Evolutionary conservation across 129 eudicot genomes (phyloP), one percentile per base, ranked within the genome.

Genomic region (sunflower (Helianthus annuus)): DNA sequence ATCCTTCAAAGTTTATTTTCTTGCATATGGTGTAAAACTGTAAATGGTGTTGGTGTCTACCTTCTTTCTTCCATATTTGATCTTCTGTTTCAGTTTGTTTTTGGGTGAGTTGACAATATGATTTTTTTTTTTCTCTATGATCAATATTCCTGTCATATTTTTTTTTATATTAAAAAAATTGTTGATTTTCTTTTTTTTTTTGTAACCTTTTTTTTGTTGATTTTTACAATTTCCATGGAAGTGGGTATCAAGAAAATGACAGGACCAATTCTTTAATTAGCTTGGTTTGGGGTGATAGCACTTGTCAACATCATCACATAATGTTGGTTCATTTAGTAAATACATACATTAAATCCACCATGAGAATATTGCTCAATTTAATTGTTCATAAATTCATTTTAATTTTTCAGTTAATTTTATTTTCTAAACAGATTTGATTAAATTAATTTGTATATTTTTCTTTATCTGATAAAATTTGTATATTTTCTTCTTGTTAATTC

Each of bases 311-410:
- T 79, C 64, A 60, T 76, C 60, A 64, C 72, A 63, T 69, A 77
- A 73, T 81, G 83, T 81, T 66, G 56, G 55, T 71, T 32, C 49
- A 65, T 64, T 70, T 71, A 19, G 80, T 51, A 55, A 74, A 77
- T 77, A 81, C 64, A 52, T 27, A 45, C 78, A 70, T 70, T 74
- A 51, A 84, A 59, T 77, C 61, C 73, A 29, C 45, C 76, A 42
- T 16, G 54, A 66, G 66, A 71, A 70, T 80, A 80, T 62, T 76
- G 64, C 67, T 39, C n/a, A 63, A 39, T 68, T 62, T 73, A 38
- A 81, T 58, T 76, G 54, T 71, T 68, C 74, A 58, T 62, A 53
- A 62, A 48, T 74, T 67, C 29, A n/a, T n/a, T n/a, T n/a, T n/a
- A n/a, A n/a, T n/a, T n/a, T n/a, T n/a, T n/a, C n/a, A n/a, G n/a